phyloP scores from a whole-genome alignment of 768 basidiomycete genomes.

The Lentinula lateritia region DNA sequence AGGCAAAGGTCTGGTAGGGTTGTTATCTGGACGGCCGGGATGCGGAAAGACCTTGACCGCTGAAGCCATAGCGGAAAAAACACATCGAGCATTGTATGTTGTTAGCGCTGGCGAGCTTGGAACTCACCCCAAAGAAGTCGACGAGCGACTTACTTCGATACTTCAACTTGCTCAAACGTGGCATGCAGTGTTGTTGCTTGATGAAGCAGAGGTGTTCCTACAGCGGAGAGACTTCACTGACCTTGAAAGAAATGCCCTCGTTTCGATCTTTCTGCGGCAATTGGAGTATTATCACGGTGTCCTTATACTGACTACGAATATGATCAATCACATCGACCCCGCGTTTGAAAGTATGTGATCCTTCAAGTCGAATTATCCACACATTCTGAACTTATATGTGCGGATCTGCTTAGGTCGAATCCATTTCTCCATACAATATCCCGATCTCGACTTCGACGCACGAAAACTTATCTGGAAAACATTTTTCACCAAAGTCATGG shows the following conservation, averaged over 20 bases:
- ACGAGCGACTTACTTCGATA: slow-evolving; percentile 15
- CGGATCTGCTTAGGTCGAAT: slow-evolving; percentile 19
- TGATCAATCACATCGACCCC: slow-evolving; percentile 20
- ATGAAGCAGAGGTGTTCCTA: slow-evolving; percentile 31
- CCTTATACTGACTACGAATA: slow-evolving; percentile 29
- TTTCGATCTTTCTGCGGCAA: slow-evolving; percentile 29
- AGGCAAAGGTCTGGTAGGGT: slow-evolving; percentile 28
- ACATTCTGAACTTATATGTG: too few species aligned
- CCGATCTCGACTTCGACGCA: slow-evolving; percentile 18
- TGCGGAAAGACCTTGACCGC: slow-evolving; percentile 29
- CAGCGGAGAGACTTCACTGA: slow-evolving; percentile 16
- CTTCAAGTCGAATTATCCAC: too few species aligned
- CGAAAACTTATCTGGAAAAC: slow-evolving; percentile 23
- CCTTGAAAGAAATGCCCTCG: slow-evolving; percentile 25
- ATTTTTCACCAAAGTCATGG: slow-evolving; percentile 16
- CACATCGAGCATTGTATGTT: slow-evolving; percentile 21
- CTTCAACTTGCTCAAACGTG: slow-evolving; percentile 25
- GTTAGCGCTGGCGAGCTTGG: slow-evolving; percentile 29
- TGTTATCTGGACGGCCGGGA: slow-evolving; percentile 27
- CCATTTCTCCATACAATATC: slow-evolving; percentile 27
- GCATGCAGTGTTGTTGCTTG: slow-evolving; percentile 29
- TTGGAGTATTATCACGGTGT: slow-evolving; percentile 32
- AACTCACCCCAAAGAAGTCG: slow-evolving; percentile 17
- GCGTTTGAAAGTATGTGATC: slow-evolving; percentile 21
- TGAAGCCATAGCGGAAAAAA: slow-evolving; percentile 26